Conservation (phyloP, 2,329 filamentous ascomycete species). For the Phyllosticta ampelicida region DNA sequence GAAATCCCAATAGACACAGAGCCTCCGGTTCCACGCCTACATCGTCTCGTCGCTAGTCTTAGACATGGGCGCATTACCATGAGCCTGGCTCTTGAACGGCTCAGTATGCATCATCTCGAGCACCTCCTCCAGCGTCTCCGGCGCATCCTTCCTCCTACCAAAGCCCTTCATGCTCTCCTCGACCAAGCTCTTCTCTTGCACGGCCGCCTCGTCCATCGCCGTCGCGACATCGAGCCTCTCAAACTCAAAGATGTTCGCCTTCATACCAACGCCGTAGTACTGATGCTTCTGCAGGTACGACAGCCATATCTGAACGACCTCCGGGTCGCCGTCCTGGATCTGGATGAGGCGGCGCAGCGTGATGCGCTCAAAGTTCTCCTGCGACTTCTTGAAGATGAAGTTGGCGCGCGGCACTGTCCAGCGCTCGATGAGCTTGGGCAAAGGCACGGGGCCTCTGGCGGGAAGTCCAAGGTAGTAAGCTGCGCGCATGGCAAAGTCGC, state of each 20-base stretch:
- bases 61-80: conserved; percentile 4
- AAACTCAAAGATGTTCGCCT: conserved; percentile 93
- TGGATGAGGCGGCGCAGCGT: conserved; percentile 80
- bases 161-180: conserved; percentile 20
- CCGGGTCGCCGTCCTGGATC: conserved; percentile 82
- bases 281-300: conserved; percentile 86
- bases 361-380: conserved; percentile 94
- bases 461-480: conserved; percentile 89
- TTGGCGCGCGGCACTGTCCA: conserved; percentile 86
- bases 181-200: conserved; percentile 35
- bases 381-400: conserved; percentile 94
- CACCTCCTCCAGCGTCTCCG: conserved; percentile 12
- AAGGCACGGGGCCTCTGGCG: conserved; percentile 71
- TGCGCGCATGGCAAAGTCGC: conserved; percentile 86
- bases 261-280: conserved; percentile 96
- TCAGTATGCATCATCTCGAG: conserved; percentile 15
- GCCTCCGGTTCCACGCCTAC: not conserved
- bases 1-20: not conserved
- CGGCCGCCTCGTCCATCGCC: conserved; percentile 34
- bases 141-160: conserved; percentile 16
- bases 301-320: conserved; percentile 83
- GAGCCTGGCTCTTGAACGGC: conserved; percentile 11
- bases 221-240: conserved; percentile 41
- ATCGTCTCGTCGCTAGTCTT: not conserved
- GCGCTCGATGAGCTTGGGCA: conserved; percentile 77